Conservation (phyloP, 495 filamentous ascomycete species). For the Penicillium pulvis region DNA sequence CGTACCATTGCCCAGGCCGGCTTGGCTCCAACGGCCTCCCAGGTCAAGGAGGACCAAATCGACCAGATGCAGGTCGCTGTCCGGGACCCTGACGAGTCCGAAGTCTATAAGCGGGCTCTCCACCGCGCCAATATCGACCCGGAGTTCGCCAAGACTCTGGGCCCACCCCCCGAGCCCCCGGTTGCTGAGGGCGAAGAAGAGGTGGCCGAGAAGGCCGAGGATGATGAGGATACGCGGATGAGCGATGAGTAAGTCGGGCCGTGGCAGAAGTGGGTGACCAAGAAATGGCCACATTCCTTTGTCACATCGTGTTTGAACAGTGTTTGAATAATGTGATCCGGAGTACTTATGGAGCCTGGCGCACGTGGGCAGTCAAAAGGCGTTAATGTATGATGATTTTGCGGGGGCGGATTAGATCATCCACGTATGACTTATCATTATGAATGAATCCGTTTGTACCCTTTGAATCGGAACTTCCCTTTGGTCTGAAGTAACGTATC, state of each 20-base stretch:
- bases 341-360: background rate
- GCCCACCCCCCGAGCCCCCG: constrained; percentile 38
- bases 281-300: no score
- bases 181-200: constrained; percentile 21
- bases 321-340: background rate
- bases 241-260: constrained; percentile 20
- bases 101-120: constrained; percentile 49
- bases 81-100: constrained; percentile 55
- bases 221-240: constrained; percentile 14
- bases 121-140: constrained; percentile 49
- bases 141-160: constrained; percentile 43
- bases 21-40: constrained; percentile 38
- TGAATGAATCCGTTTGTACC: background rate
- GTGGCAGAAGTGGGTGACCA: no score
- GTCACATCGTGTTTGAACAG: no score
- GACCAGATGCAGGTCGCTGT: constrained; percentile 58
- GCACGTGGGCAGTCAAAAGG: background rate
- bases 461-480: background rate
- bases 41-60: constrained; percentile 48
- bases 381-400: background rate
- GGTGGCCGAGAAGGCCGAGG: background rate
- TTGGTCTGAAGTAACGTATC: no score
- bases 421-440: background rate
- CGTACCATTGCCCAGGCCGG: constrained; percentile 53
- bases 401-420: background rate